Evolutionary conservation across 2,329 filamentous ascomycete genomes (phyloP).

Genomic region (Lojkania enalia): DNA sequence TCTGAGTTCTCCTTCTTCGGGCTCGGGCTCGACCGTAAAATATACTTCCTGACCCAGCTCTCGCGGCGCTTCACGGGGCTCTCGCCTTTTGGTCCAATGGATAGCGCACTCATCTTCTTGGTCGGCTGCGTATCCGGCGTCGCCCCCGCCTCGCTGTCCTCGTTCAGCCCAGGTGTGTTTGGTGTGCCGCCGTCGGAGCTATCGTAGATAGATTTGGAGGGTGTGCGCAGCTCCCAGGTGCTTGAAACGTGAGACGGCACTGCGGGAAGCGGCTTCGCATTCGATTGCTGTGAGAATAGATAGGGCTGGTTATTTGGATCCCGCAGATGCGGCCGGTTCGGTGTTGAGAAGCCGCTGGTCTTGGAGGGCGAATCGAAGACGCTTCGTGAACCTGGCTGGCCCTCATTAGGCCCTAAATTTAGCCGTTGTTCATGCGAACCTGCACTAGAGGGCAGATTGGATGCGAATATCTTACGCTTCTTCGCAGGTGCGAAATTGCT

Average conservation of each 20-base stretch:
- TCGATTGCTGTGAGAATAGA: slow-evolving; percentile 47
- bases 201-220: slow-evolving; percentile 45
- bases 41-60: slow-evolving; percentile 32
- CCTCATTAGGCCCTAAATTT: slow-evolving; percentile 17
- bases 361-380: slow-evolving; percentile 55
- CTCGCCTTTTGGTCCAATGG: slow-evolving; percentile 23
- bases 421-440: slow-evolving; percentile 14
- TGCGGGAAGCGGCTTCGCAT: slow-evolving; percentile 45
- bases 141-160: slow-evolving; percentile 48
- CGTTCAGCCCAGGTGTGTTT: slow-evolving; percentile 46
- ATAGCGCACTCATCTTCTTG: slow-evolving; percentile 31
- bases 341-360: slow-evolving; percentile 34
- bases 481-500: slow-evolving; percentile 35
- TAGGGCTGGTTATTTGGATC: slow-evolving; percentile 55
- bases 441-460: slow-evolving; percentile 1
- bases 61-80: slow-evolving; percentile 43
- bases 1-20: slow-evolving; percentile 44
- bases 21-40: slow-evolving; percentile 37
- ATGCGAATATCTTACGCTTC: slow-evolving; percentile 43
- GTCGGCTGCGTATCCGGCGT: slow-evolving; percentile 46
- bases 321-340: slow-evolving; percentile 50
- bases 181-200: slow-evolving; percentile 56
- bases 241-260: slow-evolving; percentile 40
- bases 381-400: slow-evolving; percentile 34
- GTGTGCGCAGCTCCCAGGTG: slow-evolving; percentile 40